Evolutionary conservation across 805 yeast genomes (phyloP), one percentile per base, ranked within the genome.

Genomic region (Ogataea pilisensis): DNA sequence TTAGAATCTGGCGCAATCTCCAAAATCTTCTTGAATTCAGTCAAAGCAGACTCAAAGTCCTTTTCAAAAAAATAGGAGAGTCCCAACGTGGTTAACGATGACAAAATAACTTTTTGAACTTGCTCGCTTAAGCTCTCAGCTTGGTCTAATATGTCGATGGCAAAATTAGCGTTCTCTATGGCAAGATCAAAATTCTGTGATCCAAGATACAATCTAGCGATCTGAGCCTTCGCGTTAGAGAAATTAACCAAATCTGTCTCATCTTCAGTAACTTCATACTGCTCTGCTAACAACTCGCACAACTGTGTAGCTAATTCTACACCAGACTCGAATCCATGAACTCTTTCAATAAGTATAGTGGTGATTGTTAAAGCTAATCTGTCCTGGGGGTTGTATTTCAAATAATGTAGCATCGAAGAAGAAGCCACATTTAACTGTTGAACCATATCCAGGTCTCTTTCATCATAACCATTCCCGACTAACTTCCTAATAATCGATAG

Each of bases 131-230:
- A 55, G 3, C 54, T 64, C 3, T 64, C 65, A 6, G 58, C 70
- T 3, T 68, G 75, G 7, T 66, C 63, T 17, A 77, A 46, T 5
- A 81, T 60, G 32, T 75, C 78, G 36, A 77, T 60, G 0, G 82
- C 75, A 42, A 70, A 61, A 38, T 78, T 72, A 0, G 91, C 80
- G 37, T 71, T 64, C 40, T 78, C 85, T 32, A 85, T 59, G 0
- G 95, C 86, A 3, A 54, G 54, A 0, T 65, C 76, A 53, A 72
- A 88, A 1, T 79, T 60, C 2, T 68, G 70, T 11, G 63, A 44
- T 0, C 90, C 96, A 26, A 93, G 62, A 35, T 75, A 69, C 6
- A 87, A 65, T 53, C 99, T 70, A 0, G 95, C 83, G 35, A 80
- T 55, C 51, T 83, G 95, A 0, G 87, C 64, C 51, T 83, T 84